Evolutionary conservation across 495 filamentous ascomycete genomes (phyloP).

Genomic region (Xeromyces bisporus): DNA sequence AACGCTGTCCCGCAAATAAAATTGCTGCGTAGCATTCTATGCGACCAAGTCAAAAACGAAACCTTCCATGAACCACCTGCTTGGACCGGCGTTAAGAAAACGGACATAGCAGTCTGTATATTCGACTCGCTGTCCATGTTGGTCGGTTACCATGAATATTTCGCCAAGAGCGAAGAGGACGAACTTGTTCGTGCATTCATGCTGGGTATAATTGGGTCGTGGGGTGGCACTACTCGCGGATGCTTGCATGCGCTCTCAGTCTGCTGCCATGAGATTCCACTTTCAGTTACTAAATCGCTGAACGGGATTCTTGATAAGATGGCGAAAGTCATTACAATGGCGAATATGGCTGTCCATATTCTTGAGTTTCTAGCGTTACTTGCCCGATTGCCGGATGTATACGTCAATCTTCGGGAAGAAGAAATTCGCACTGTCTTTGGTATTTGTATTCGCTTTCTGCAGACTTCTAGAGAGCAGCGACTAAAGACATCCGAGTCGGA

Average conservation of each 20-base stretch:
- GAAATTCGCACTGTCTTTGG: conserved; percentile 87
- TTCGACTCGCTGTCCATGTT: conserved; percentile 72
- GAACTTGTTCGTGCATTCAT: conserved; percentile 75
- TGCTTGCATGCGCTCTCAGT: conserved; percentile 91
- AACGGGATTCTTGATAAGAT: conserved; percentile 76
- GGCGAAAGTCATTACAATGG: conserved; percentile 87
- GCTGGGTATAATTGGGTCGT: conserved; percentile 56
- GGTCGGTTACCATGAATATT: conserved; percentile 71
- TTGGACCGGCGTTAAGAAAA: conserved; percentile 61
- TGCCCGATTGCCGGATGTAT: conserved; percentile 68
- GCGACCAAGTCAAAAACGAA: conserved; percentile 60
- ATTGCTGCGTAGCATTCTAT: conserved; percentile 57
- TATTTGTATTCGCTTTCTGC: conserved; percentile 83
- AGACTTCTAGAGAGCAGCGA: conserved; percentile 46
- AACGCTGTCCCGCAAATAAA: conserved; percentile 55
- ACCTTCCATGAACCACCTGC: conserved; percentile 59
- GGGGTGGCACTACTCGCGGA: conserved; percentile 71
- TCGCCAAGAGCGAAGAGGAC: conserved; percentile 72
- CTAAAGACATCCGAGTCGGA: conserved; percentile 21
- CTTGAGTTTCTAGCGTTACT: conserved; percentile 82
- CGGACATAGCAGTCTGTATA: conserved; percentile 74
- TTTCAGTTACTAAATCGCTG: conserved; percentile 63
- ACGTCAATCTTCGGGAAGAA: conserved; percentile 69
- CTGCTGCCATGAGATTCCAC: conserved; percentile 83
- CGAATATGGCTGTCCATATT: conserved; percentile 79